Evolutionary conservation across 768 basidiomycete genomes (phyloP), one percentile per base, ranked within the genome.

Genomic region (Leccinum truebloodii): DNA sequence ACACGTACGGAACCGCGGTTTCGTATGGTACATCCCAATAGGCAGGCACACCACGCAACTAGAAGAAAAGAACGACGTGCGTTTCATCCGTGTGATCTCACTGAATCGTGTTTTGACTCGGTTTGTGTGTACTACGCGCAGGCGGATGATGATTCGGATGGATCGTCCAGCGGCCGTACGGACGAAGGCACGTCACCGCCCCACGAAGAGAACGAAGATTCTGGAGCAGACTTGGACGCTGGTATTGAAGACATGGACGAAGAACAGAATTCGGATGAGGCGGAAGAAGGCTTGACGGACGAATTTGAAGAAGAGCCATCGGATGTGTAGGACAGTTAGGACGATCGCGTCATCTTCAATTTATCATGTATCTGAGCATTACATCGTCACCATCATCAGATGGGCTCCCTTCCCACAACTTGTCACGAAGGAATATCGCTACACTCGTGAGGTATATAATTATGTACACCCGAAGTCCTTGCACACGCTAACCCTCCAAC

Each of bases 51-150:
- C 89, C 58, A 93, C 91, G 14, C 86, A 86, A 65, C 83, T 86
- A 63, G 91, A 93, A 69, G 91, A 93, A 74, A 92, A 90, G 77
- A 92, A 91, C 69, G 91, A 93, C 69, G 91, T 91, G 59, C 57
- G 80, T 73, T 51, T 57, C 18, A 53, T 49, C n/a, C 37, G 26
- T 20, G 46, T 18, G 8, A 16, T 28, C 30, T 52, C 32, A 51
- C 16, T 13, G 26, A n/a, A 34, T 52, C 10, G 22, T 22, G 8
- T 52, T 46, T 28, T 20, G 16, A 53, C 44, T 46, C 9, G 34
- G 41, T 52, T 12, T 48, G 24, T 55, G 5, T 54, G 26, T 24
- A 24, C 24, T 48, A 35, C 30, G 4, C 48, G 44, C 51, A 77
- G 78, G 76, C 71, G n/a, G 74, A 73, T 20, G 74, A 73, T 54